phyloP scores from a whole-genome alignment of 495 filamentous ascomycete species.

The Podospora bellae-mahoneyi region DNA sequence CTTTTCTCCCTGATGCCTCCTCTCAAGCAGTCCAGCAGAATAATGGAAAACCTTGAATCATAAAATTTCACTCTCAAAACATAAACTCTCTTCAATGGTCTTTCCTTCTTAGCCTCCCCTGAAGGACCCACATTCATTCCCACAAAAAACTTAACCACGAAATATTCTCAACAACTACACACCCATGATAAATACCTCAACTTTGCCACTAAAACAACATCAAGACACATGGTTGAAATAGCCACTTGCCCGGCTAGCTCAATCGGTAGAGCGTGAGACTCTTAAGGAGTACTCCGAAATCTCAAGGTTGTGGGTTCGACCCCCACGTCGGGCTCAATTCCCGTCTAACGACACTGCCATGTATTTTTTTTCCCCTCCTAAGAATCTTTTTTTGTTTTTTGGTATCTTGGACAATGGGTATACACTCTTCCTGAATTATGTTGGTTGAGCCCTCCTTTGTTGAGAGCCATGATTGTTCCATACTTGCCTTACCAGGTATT shows the following conservation, averaged over 20 bases:
- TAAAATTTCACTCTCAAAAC: too few species aligned
- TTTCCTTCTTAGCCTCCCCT: background rate
- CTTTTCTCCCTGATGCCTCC: too few species aligned
- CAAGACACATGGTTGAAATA: constrained; percentile 9
- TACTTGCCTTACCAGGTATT: too few species aligned
- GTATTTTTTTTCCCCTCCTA: background rate
- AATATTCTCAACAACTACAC: background rate
- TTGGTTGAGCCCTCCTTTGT: too few species aligned
- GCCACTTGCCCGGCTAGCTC: constrained; percentile 56
- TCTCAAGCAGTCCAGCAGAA: background rate
- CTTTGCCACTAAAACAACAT: background rate
- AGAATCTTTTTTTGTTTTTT: background rate
- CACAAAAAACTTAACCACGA: background rate
- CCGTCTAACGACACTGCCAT: constrained; percentile 9
- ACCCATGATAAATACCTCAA: background rate
- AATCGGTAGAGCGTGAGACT: constrained; percentile 83
- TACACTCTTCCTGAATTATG: too few species aligned
- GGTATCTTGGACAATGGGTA: too few species aligned
- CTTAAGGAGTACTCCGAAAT: constrained; percentile 45
- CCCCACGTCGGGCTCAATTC: constrained; percentile 25
- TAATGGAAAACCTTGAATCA: background rate
- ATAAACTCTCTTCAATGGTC: background rate
- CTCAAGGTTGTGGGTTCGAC: constrained; percentile 23
- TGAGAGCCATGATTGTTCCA: too few species aligned
- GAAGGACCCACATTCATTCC: background rate